phyloP scores from a whole-genome alignment of 2,329 filamentous ascomycete species.

The Moelleriella libera region DNA sequence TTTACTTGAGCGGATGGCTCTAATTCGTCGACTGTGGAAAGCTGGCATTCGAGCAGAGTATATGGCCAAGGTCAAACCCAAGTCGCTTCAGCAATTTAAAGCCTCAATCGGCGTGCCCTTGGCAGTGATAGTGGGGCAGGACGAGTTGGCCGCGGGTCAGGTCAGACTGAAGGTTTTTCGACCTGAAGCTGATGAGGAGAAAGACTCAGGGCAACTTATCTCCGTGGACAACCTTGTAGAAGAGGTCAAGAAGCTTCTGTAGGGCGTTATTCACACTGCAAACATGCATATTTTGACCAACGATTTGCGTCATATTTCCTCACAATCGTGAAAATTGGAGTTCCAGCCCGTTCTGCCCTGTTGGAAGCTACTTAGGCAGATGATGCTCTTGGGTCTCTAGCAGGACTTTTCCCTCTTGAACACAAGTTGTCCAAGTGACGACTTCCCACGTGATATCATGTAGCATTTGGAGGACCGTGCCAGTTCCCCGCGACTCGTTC shows the following conservation, averaged over 20 bases:
- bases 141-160: conserved; percentile 1
- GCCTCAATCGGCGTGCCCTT: conserved; percentile 1
- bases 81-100: conserved; percentile 1
- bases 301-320: background rate
- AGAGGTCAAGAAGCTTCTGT: background rate
- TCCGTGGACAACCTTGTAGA: background rate
- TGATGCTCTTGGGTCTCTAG: background rate
- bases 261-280: background rate
- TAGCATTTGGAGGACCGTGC: background rate
- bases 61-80: conserved; percentile 1
- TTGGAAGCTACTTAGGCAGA: background rate
- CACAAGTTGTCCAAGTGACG: background rate
- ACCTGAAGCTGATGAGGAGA: conserved; percentile 1
- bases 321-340: background rate
- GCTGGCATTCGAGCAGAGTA: conserved; percentile 2
- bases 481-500: no score
- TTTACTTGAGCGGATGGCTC: background rate
- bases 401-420: background rate
- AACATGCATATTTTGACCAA: background rate
- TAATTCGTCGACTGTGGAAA: conserved; percentile 1
- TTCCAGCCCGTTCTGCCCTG: background rate
- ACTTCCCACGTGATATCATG: background rate
- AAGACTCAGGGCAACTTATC: conserved; percentile 1
- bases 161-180: conserved; percentile 1
- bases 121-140: background rate